Conservation (phyloP, 2,329 filamentous ascomycete genomes). For the Nannizziopsis arthrosporioides region DNA sequence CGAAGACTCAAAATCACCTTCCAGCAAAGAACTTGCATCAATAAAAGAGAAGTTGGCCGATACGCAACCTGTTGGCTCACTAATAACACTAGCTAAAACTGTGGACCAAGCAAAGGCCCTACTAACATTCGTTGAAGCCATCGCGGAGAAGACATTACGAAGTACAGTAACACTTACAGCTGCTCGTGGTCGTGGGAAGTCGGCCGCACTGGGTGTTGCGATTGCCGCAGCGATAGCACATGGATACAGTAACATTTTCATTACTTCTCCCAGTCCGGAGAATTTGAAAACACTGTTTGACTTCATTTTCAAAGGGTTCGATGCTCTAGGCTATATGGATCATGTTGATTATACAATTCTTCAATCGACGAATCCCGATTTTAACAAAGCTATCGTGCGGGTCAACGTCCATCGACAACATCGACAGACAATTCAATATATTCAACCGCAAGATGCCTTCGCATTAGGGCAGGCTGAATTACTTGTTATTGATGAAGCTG, state of each 20-base stretch:
- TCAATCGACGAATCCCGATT: constrained; percentile 94
- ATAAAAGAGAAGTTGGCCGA: constrained; percentile 83
- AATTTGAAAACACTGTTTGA: constrained; percentile 98
- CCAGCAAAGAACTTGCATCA: constrained; percentile 62
- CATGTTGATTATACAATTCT: constrained; percentile 97
- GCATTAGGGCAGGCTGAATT: constrained; percentile 90
- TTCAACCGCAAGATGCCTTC: constrained; percentile 90
- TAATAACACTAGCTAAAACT: constrained; percentile 76
- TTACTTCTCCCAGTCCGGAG: constrained; percentile 92
- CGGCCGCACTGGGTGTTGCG: constrained; percentile 84
- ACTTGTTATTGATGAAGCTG: constrained; percentile 92
- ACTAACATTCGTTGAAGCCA: constrained; percentile 92
- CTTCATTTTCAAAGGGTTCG: constrained; percentile 96
- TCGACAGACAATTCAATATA: constrained; percentile 96
- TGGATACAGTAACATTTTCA: constrained; percentile 98
- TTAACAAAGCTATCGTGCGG: constrained; percentile 96
- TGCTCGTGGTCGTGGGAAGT: constrained; percentile 90
- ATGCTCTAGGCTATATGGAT: constrained; percentile 83
- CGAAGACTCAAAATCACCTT: constrained; percentile 56
- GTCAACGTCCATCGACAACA: constrained; percentile 94
- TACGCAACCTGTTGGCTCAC: constrained; percentile 70
- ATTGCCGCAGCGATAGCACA: constrained; percentile 89
- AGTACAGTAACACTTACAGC: constrained; percentile 91
- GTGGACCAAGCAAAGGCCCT: constrained; percentile 93
- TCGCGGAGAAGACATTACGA: constrained; percentile 86